phyloP scores from a whole-genome alignment of 1,284 basidiomycete genomes.

The Microbotryum scabiosae region DNA sequence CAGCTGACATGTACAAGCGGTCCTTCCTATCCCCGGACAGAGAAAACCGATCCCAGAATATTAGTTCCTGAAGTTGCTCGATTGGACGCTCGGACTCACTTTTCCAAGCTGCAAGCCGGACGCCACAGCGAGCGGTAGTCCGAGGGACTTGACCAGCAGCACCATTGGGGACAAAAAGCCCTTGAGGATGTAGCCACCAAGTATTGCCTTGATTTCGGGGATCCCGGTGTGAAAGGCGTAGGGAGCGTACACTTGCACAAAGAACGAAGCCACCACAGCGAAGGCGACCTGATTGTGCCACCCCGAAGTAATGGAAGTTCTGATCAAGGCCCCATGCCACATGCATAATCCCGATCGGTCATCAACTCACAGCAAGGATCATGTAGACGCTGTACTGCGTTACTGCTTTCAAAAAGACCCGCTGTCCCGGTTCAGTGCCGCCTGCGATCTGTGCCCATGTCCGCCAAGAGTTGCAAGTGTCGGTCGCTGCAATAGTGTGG shows the following conservation, averaged over 20 bases:
- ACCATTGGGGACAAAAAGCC: constrained; percentile 59
- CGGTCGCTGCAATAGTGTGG: constrained; percentile 48
- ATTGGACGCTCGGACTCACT: constrained; percentile 39
- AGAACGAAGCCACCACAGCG: constrained; percentile 60
- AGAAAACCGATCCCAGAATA: constrained; percentile 6
- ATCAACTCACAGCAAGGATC: constrained; percentile 58
- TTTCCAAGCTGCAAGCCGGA: constrained; percentile 80
- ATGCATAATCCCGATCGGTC: neutral
- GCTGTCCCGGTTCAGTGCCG: neutral
- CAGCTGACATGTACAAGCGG: constrained; percentile 95
- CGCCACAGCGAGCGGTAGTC: constrained; percentile 80
- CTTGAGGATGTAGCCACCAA: constrained; percentile 95
- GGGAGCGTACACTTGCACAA: constrained; percentile 41
- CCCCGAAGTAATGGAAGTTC: neutral
- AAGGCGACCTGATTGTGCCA: constrained; percentile 52
- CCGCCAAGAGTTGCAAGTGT: constrained; percentile 61
- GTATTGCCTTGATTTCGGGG: constrained; percentile 92
- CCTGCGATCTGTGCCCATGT: constrained; percentile 43
- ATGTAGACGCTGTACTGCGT: constrained; percentile 64
- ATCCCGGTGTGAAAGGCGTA: constrained; percentile 84
- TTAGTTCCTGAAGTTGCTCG: constrained; percentile 21
- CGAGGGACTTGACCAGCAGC: constrained; percentile 80
- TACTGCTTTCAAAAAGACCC: constrained; percentile 24
- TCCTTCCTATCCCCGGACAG: constrained; percentile 62
- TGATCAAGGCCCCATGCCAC: neutral